These are phyloP conservation scores for Ophiostoma tasmaniense DNA, from an alignment of 2,329 filamentous ascomycete species.

Conservation along the genomic window DNA sequence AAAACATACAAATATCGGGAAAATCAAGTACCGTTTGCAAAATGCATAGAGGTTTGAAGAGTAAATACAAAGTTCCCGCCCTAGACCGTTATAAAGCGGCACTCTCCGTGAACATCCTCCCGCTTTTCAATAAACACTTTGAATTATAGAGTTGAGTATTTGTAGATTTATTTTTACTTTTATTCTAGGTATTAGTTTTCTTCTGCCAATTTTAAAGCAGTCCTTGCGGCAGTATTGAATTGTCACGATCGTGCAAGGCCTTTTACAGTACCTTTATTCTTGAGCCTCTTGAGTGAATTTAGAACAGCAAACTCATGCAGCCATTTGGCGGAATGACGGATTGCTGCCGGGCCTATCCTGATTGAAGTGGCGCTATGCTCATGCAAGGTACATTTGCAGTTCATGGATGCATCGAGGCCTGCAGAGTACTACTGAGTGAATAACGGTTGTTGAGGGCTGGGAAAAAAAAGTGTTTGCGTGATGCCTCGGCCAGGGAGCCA, in stretches of 20 bases:
- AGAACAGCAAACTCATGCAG: no score
- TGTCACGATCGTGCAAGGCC: no score
- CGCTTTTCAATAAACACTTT: not conserved
- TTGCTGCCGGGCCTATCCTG: not conserved
- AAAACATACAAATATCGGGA: no score
- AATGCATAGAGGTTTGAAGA: not conserved
- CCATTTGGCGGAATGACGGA: not conserved
- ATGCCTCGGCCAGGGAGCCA: not conserved
- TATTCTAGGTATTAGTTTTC: no score
- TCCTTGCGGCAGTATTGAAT: no score
- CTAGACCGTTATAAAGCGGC: not conserved
- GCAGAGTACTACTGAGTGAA: no score
- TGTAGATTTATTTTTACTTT: not conserved
- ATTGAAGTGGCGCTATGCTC: not conserved
- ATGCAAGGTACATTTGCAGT: slow-evolving; percentile 3
- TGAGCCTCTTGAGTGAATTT: no score
- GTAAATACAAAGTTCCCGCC: not conserved
- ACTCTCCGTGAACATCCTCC: not conserved
- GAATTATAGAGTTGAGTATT: no score
- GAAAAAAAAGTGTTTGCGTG: not conserved
- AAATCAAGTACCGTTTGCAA: not conserved
- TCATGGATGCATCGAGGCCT: not conserved
- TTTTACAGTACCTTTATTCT: no score
- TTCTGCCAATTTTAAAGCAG: no score
- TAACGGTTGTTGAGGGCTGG: not conserved